Evolutionary conservation across 345 rosid genomes (phyloP), one percentile per base, ranked within the genome.

Genomic region (Heritiera littoralis): DNA sequence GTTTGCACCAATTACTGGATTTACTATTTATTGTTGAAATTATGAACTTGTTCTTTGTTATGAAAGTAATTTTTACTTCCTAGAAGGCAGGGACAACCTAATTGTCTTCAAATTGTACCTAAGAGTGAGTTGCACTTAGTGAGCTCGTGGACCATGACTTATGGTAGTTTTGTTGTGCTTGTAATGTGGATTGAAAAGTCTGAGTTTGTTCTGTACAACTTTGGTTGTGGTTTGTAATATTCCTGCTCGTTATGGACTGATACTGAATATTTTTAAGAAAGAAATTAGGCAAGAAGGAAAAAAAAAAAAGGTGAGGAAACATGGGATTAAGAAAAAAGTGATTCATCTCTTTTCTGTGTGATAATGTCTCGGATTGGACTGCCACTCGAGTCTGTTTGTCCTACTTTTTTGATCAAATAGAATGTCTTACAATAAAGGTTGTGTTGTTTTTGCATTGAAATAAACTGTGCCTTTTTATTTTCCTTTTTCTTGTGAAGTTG

Each of bases 51-150:
- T 46, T 49, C 1, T 30, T 71, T 49, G 43, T 71, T 49, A n/a
- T 49, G 43, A 14, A 51, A 72, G 32, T 12, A 51, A 52, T 72
- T 30, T 72, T 72, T 32, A 32, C 45, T 72, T 30, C 75, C 4
- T 72, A 30, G 60, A 32, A n/a, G 60, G 61, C 75, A 30, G 28
- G 28, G 51, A 35, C 5, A 49, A 43, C 49, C 15, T 71, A 12
- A 49, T 71, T 71, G 58, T 51, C 59, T 14, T 71, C 58, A 71
- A 71, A 55, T 49, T 49, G 75, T 51, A 30, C 20, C 59, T 49
- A 49, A 8, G 64, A 30, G 23, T 49, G 43, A 70, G 17, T 28
- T 49, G 17, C 18, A 49, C 75, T 28, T 30, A 23, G 43, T 71
- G 20, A 71, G 14, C 0, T 4, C 3, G 14, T 49, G 43, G 59